A percentile compares a stretch with the other conserved stretches of the same genome.
phyloP scores from a whole-genome alignment of 228 moss, liverwort and hornwort species.

The Sphagnum magellanicum region DNA sequence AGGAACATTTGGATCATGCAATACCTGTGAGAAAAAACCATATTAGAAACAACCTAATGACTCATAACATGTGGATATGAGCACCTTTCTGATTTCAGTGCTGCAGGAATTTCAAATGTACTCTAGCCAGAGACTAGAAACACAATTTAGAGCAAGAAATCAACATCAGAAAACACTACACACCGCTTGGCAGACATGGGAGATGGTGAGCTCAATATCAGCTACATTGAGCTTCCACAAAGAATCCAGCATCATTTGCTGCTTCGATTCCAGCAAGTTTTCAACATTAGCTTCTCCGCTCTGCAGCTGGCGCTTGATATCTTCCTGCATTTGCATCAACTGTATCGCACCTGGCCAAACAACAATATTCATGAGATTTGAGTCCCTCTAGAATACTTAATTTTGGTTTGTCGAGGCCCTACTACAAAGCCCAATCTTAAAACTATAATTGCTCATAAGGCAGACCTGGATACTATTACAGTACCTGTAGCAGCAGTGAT shows the following conservation, averaged over 20 bases:
- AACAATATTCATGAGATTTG: no score
- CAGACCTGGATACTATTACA: no score
- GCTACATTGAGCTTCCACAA: constrained; percentile 94
- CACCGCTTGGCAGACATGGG: constrained; percentile 86
- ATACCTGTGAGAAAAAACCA: constrained; percentile 16
- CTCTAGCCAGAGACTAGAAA: not conserved
- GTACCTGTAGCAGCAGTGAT: constrained; percentile 74
- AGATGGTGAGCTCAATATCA: constrained; percentile 83
- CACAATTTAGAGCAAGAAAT: no score
- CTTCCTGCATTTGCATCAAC: constrained; percentile 85
- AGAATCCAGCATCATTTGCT: constrained; percentile 62
- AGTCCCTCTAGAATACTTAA: no score
- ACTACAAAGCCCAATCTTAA: no score
- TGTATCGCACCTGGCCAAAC: constrained; percentile 60
- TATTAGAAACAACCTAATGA: not conserved
- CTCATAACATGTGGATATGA: not conserved
- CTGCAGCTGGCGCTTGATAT: constrained; percentile 56
- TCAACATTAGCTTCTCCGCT: constrained; percentile 38
- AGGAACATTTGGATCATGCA: constrained; percentile 27
- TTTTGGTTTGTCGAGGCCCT: no score
- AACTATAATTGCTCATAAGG: no score
- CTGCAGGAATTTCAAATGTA: not conserved
- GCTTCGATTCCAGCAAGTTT: constrained; percentile 54
- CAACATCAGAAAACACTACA: no score
- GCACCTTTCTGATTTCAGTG: not conserved